Conservation (phyloP, 2,329 filamentous ascomycete species). For the Esteya vermicola region DNA sequence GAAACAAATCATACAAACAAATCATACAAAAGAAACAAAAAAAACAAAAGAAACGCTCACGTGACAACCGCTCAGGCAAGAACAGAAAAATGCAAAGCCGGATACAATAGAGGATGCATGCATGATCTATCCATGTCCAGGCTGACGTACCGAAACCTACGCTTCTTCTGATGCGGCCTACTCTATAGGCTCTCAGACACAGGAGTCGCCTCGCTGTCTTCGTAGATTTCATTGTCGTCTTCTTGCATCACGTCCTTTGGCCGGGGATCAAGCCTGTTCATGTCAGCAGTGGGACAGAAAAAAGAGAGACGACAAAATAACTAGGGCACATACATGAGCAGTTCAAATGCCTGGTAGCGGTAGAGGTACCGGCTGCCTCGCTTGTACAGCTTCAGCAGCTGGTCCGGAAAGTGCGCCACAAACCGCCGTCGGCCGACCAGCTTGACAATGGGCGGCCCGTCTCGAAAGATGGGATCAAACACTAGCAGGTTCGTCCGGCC, state of each 20-base stretch:
- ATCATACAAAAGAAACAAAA: not conserved
- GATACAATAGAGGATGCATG: not conserved
- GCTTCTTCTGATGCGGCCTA: not conserved
- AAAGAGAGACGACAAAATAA: no score
- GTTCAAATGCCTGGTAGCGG: conserved; percentile 65
- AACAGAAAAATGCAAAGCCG: not conserved
- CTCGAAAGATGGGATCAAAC: conserved; percentile 75
- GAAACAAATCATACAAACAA: not conserved
- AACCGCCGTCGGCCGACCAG: conserved; percentile 34
- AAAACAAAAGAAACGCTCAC: not conserved
- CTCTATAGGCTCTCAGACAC: not conserved
- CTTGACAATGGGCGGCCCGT: conserved; percentile 47
- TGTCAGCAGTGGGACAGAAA: no score
- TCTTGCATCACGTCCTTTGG: not conserved
- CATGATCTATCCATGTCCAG: no score
- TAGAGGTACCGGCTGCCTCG: conserved; percentile 52
- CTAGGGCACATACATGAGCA: conserved; percentile 45
- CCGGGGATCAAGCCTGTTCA: conserved; percentile 2
- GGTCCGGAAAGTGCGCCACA: conserved; percentile 29
- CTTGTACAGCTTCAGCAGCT: conserved; percentile 58
- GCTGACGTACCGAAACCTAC: no score
- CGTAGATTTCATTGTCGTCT: no score
- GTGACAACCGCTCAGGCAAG: no score
- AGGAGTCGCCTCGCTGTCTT: not conserved
- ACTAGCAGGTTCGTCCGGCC: conserved; percentile 60